Conservation (phyloP, 768 basidiomycete genomes). For the Russula olivacea region DNA sequence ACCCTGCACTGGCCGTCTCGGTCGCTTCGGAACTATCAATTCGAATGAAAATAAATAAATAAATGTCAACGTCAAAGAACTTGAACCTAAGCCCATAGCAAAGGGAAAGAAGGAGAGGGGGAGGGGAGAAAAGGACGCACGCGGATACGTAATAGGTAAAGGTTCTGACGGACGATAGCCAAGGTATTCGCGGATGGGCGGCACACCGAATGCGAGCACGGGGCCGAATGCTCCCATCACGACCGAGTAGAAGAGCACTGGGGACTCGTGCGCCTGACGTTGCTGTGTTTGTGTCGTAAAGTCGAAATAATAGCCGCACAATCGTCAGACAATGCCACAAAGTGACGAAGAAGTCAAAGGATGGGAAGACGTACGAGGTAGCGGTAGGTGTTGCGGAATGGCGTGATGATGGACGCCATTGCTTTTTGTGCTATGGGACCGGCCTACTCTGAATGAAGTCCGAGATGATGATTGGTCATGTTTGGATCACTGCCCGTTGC, state of each 20-base stretch:
- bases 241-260: constrained; percentile 85
- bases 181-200: constrained; percentile 70
- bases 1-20: constrained; percentile 61
- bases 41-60: too few relatives aligned
- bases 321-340: background rate
- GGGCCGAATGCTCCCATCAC: constrained; percentile 72
- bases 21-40: constrained; percentile 59
- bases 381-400: constrained; percentile 50
- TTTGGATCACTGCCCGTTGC: background rate
- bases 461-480: background rate
- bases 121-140: constrained; percentile 42
- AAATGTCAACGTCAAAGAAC: background rate
- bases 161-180: constrained; percentile 67
- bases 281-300: constrained; percentile 45
- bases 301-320: background rate
- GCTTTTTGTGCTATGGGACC: background rate
- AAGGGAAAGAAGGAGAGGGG: background rate
- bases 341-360: background rate
- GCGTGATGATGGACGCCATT: constrained; percentile 43
- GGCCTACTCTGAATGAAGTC: background rate
- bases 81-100: background rate
- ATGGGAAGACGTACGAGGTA: constrained; percentile 27
- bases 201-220: constrained; percentile 61
- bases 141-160: constrained; percentile 71
- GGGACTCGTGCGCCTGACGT: constrained; percentile 86